phyloP scores from a whole-genome alignment of 306 rosid genomes.

The Vigna nakashimae region DNA sequence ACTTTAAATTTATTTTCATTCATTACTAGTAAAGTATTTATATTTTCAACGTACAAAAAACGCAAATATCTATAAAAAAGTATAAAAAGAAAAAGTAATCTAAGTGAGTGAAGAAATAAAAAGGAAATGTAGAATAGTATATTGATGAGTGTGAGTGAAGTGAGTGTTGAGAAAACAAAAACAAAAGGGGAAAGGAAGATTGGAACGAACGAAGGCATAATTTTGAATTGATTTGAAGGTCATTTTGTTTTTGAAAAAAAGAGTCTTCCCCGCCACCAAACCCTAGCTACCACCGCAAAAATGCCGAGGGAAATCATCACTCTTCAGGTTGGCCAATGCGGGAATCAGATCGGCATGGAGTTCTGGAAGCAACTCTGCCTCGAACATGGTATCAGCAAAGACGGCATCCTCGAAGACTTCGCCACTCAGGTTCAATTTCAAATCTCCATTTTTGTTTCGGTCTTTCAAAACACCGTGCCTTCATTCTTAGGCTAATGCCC shows the following conservation, averaged over 20 bases:
- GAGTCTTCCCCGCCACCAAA: conserved; percentile 45
- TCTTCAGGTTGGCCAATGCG: conserved; percentile 97
- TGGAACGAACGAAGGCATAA: neutral
- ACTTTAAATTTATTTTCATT: no score
- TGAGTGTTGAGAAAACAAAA: neutral
- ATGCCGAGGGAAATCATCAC: conserved; percentile 98
- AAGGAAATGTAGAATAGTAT: neutral
- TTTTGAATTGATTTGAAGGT: neutral
- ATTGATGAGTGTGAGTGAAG: no score
- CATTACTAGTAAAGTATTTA: no score
- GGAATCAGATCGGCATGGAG: conserved; percentile 99
- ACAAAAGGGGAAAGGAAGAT: neutral
- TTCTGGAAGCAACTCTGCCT: conserved; percentile 99
- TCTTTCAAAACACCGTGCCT: no score
- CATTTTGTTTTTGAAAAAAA: conserved; percentile 42
- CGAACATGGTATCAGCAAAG: conserved; percentile 98
- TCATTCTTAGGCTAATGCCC: neutral
- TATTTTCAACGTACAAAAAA: no score
- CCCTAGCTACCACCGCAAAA: conserved; percentile 64
- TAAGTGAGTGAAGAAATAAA: no score
- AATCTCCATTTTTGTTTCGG: neutral
- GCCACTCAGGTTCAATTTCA: conserved; percentile 77
- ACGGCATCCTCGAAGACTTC: conserved; percentile 96
- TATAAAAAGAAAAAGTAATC: neutral
- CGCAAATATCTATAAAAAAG: no score